phyloP scores from a whole-genome alignment of 2,329 filamentous ascomycete genomes.

The Monosporascus ibericus region DNA sequence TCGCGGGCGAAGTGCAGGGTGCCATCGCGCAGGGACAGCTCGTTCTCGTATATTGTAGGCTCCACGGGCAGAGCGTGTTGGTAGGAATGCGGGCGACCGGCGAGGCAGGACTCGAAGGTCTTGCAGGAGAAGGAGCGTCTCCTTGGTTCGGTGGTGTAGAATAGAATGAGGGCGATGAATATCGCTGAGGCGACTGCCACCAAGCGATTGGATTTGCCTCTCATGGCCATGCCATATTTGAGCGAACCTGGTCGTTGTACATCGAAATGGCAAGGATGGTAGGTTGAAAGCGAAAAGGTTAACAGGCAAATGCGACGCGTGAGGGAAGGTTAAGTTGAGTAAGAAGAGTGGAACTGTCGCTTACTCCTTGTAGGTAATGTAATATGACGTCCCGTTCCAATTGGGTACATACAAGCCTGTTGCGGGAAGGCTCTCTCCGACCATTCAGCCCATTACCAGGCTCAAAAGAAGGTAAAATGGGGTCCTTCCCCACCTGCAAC shows the following conservation, averaged over 20 bases:
- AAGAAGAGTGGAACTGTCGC: no score
- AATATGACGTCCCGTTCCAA: no score
- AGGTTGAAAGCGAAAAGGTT: no score
- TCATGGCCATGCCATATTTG: conserved; percentile 12
- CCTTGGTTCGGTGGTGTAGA: conserved; percentile 20
- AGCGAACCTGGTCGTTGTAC: background rate
- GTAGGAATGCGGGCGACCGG: conserved; percentile 15
- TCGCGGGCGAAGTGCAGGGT: conserved; percentile 17
- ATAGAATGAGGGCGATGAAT: conserved; percentile 15
- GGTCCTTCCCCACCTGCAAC: no score
- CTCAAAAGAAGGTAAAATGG: no score
- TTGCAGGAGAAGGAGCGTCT: conserved; percentile 22
- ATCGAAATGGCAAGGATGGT: background rate
- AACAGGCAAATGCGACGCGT: no score
- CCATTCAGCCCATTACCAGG: no score
- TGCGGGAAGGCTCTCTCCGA: no score
- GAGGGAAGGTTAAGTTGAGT: no score
- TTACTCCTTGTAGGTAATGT: no score
- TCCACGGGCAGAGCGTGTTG: conserved; percentile 14
- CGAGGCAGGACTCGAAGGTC: conserved; percentile 18
- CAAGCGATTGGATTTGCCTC: conserved; percentile 9
- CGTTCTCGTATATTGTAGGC: conserved; percentile 9
- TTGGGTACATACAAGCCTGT: no score
- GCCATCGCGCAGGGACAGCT: conserved; percentile 19
- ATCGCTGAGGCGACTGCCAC: conserved; percentile 9